A percentile compares a stretch with the other conserved stretches of the same genome.
phyloP scores from a whole-genome alignment of 345 rosid genomes.

The Euphorbia pulcherrima region DNA sequence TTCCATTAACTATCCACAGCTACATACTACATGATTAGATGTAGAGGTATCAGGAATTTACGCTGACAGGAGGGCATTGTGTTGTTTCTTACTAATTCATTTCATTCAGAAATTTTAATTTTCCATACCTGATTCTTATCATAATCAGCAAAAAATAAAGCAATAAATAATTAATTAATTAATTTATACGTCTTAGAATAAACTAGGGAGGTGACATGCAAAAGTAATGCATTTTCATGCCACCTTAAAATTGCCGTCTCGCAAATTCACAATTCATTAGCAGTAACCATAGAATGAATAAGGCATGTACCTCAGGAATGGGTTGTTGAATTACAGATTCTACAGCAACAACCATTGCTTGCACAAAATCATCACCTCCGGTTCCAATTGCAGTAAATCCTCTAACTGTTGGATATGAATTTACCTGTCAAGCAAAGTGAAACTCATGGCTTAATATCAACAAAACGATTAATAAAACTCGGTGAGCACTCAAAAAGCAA shows the following conservation, averaged over 20 bases:
- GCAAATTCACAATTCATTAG: slow-evolving; percentile 6
- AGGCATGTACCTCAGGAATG: slow-evolving; percentile 64
- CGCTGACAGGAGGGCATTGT: background rate
- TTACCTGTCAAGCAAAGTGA: slow-evolving; percentile 62
- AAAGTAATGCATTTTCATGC: slow-evolving; percentile 1
- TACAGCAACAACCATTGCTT: slow-evolving; percentile 92
- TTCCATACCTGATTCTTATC: no score
- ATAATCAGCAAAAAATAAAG: no score
- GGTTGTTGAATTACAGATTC: slow-evolving; percentile 86
- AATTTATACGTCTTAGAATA: background rate
- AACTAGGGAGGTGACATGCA: background rate
- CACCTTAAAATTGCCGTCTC: slow-evolving; percentile 3
- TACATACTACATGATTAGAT: background rate
- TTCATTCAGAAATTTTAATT: background rate
- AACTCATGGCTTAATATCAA: slow-evolving; percentile 9
- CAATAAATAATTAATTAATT: no score
- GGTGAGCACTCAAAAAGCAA: background rate
- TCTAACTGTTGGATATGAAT: slow-evolving; percentile 87
- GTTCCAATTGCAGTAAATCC: slow-evolving; percentile 96
- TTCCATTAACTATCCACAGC: background rate
- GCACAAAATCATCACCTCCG: slow-evolving; percentile 96
- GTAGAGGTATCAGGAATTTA: background rate
- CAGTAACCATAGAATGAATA: slow-evolving; percentile 1
- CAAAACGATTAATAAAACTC: background rate
- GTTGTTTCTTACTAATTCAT: background rate